phyloP scores from a whole-genome alignment of 768 basidiomycete genomes.

The Podaxis sp. region DNA sequence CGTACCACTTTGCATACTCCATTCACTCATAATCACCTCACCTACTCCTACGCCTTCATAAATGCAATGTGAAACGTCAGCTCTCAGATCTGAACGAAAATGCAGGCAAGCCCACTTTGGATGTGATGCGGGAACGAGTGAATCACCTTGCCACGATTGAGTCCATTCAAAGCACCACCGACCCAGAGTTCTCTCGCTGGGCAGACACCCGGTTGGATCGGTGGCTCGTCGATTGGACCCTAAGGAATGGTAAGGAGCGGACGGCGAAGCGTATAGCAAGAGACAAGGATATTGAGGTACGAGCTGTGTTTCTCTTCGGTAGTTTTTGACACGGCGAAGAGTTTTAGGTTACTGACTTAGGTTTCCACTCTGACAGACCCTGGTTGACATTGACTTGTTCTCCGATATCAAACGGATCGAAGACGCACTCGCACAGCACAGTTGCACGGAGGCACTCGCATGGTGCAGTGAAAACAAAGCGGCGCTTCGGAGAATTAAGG shows the following conservation, averaged over 20 bases:
- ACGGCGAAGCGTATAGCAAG: conserved; percentile 77
- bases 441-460: conserved; percentile 84
- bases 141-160: conserved; percentile 71
- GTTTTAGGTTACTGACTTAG: conserved; percentile 1
- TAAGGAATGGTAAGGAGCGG: conserved; percentile 75
- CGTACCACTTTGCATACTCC: conserved; percentile 15
- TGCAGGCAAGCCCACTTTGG: conserved; percentile 59
- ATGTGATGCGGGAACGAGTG: conserved; percentile 73
- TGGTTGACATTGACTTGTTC: conserved; percentile 92
- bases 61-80: conserved; percentile 25
- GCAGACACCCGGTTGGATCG: conserved; percentile 78
- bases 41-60: conserved; percentile 8
- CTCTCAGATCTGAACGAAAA: conserved; percentile 49
- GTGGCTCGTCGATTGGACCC: conserved; percentile 92
- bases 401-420: conserved; percentile 88
- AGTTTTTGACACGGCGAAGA: conserved; percentile 5
- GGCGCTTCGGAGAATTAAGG: conserved; percentile 90
- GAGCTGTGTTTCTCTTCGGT: conserved; percentile 22
- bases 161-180: conserved; percentile 46
- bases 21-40: conserved; percentile 8
- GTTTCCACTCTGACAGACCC: conserved; percentile 45
- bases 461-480: conserved; percentile 98
- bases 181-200: conserved; percentile 71
- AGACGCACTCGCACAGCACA: conserved; percentile 67
- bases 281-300: conserved; percentile 78